Evolutionary conservation across 352 stramenopile genomes (phyloP), one percentile per base, ranked within the genome.

Genomic region (Globisporangium echinulatum): DNA sequence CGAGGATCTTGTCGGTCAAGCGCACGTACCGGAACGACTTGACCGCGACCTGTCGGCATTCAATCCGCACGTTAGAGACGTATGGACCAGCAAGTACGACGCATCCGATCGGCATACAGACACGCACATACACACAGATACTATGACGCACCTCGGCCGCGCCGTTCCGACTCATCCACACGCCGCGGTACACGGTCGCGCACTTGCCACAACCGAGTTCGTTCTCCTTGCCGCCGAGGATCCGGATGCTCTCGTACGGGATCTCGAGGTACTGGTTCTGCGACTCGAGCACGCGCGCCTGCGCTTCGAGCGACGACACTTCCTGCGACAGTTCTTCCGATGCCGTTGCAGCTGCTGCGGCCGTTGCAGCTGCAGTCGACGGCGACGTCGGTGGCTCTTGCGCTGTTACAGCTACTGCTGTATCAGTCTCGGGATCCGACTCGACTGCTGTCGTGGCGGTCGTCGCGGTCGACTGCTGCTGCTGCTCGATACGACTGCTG

Each of bases 211-310:
- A 92, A 3, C 86, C 86, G 14, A 96, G 67, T 51, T 96, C 86
- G 61, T 96, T 96, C 61, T 93, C 86, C 52, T 92, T 94, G 36
- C 86, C 86, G 25, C 76, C 72, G 14, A 96, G 74, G 14, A 96
- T 90, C 52, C 88, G 77, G 64, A 96, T 96, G 48, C 81, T 93
- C 59, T 94, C 85, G 58, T 90, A 92, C 5, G 84, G 79, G 58
- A 96, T 94, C 51, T 96, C 86, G 44, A 96, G 44, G 52, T 96
- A 96, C 58, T 89, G 64, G 58, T 95, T 93, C 63, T 95, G 83
- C 13, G 80, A 84, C 63, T 92, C 80, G n/a, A 95, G 67, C 39
- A 92, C 79, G 9, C 84, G 82, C 10, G 84, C 84, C 50, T 95
- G 82, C 54, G 91, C 79, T 61, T 95, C 69, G 11, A 95, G 66